Percentiles rank a stretch among this genome's conserved stretches.
Conservation (phyloP, 108 stramenopile genomes). For the Conticribra guillardii region DNA sequence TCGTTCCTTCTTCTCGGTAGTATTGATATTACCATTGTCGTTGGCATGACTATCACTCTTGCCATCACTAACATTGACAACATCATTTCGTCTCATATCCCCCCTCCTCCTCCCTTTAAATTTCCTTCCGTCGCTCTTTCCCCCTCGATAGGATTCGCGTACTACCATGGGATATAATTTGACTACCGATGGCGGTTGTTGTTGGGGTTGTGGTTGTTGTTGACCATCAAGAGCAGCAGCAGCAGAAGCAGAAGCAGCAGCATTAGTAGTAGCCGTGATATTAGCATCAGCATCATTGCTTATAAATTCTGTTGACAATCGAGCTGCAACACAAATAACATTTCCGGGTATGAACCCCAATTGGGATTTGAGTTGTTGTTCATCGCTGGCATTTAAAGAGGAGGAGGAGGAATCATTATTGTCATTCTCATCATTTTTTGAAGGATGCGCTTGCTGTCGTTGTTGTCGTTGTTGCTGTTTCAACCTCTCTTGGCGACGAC, state of each 20-base stretch:
- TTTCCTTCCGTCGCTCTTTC: conserved; percentile 58
- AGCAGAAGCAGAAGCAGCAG: not conserved
- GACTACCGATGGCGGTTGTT: conserved; percentile 59
- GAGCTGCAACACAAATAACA: conserved; percentile 63
- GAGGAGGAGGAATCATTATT: not conserved
- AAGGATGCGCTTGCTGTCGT: not conserved
- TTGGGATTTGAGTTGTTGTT: conserved; percentile 52
- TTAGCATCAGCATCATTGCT: not conserved
- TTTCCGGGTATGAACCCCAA: conserved; percentile 85
- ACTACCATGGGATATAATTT: conserved; percentile 80
- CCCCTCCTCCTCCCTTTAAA: conserved; percentile 63
- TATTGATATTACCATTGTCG: not conserved
- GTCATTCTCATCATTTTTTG: not conserved
- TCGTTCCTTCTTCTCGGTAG: conserved; percentile 3
- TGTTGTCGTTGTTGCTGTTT: not conserved
- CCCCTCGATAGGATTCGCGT: conserved; percentile 63
- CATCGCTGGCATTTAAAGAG: conserved; percentile 47
- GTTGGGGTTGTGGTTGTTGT: conserved; percentile 3
- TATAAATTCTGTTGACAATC: conserved; percentile 22
- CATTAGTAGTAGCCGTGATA: not conserved
- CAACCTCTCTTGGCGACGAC: conserved; percentile 10
- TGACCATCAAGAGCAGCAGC: no score
- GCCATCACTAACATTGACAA: not conserved
- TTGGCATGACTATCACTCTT: not conserved
- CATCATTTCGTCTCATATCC: conserved; percentile 1